These are phyloP conservation scores for Earliella scabrosa DNA, from an alignment of 1,284 basidiomycete genomes.

Conservation along the genomic window DNA sequence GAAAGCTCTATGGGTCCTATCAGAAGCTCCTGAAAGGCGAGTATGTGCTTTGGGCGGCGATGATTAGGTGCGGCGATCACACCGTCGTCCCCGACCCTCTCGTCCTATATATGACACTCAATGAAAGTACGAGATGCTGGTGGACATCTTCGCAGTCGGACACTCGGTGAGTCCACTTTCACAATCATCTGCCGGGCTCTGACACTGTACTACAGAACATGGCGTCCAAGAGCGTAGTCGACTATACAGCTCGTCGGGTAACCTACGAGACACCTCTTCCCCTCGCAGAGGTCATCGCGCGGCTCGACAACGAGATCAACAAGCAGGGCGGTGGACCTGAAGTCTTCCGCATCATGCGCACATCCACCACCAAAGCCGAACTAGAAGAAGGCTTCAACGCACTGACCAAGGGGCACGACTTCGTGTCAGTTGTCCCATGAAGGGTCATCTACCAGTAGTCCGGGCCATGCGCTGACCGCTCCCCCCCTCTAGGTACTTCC, in stretches of 20 bases:
- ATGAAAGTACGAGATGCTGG: too few species aligned
- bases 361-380: slow-evolving; percentile 40
- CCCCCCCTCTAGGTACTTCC: slow-evolving; percentile 58
- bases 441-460: too few species aligned
- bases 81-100: background rate
- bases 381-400: slow-evolving; percentile 37
- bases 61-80: background rate
- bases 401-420: slow-evolving; percentile 43
- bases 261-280: slow-evolving; percentile 47
- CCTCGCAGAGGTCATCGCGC: slow-evolving; percentile 44
- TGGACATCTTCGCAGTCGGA: too few species aligned
- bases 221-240: slow-evolving; percentile 20
- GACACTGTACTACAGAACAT: too few species aligned
- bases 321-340: slow-evolving; percentile 37
- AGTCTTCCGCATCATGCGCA: slow-evolving; percentile 34
- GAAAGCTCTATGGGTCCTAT: background rate
- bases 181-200: too few species aligned
- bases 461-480: too few species aligned
- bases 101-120: too few species aligned
- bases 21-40: background rate
- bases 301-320: slow-evolving; percentile 50
- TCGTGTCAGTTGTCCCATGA: slow-evolving; percentile 42
- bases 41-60: background rate
- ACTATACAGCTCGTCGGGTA: slow-evolving; percentile 45
- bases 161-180: too few species aligned